Conservation (phyloP, 1,284 basidiomycete genomes). For the Boletus semigastroideus region DNA sequence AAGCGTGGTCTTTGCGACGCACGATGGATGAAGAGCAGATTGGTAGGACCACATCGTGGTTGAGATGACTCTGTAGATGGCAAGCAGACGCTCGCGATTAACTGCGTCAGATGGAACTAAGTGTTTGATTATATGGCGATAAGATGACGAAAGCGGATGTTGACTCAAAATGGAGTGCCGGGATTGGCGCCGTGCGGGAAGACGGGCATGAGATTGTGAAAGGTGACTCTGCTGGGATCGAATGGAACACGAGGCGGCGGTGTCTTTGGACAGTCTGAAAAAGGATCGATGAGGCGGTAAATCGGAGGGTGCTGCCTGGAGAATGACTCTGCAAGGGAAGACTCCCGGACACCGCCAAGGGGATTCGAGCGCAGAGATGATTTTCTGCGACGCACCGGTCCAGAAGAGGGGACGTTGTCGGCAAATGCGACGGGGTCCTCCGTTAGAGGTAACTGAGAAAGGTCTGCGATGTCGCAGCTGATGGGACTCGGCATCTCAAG, state of each 20-base stretch:
- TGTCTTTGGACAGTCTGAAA: constrained; percentile 37
- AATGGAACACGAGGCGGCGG: constrained; percentile 40
- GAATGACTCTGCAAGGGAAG: constrained; percentile 11
- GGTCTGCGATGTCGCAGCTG: constrained; percentile 56
- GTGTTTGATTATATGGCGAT: constrained; percentile 31
- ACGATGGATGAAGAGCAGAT: constrained; percentile 20
- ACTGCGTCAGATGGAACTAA: constrained; percentile 31
- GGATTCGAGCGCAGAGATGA: constrained; percentile 49
- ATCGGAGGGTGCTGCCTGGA: constrained; percentile 19
- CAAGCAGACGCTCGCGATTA: constrained; percentile 27
- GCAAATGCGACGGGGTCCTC: constrained; percentile 24
- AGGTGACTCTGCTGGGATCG: constrained; percentile 49
- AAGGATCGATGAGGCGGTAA: constrained; percentile 18
- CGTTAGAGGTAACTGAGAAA: constrained; percentile 46
- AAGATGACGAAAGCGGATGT: constrained; percentile 19
- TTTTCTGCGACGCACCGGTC: constrained; percentile 59
- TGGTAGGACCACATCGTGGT: constrained; percentile 28
- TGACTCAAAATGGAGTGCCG: constrained; percentile 17
- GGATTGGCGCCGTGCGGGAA: constrained; percentile 33
- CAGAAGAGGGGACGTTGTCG: constrained; percentile 34
- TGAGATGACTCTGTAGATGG: constrained; percentile 28
- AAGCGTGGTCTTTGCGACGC: constrained; percentile 17
- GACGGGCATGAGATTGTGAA: constrained; percentile 63
- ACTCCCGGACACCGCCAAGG: constrained; percentile 31
- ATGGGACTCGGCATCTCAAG: constrained; percentile 45